Base-by-base conservation (phyloP, 1,284 basidiomycete genomes). In the Cutaneotrichosporon arboriforme region DNA sequence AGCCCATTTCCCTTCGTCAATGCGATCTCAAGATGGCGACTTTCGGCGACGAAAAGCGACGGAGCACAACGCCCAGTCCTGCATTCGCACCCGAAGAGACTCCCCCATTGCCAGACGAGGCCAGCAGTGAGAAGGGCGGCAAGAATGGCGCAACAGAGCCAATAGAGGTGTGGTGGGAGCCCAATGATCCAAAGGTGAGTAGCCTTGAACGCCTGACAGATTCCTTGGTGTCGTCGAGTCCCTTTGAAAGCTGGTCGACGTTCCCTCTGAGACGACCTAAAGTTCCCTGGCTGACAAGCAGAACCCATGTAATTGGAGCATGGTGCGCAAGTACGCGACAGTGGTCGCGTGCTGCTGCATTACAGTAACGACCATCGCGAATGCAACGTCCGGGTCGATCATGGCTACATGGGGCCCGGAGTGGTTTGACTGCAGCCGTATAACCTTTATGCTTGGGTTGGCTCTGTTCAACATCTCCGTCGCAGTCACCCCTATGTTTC, bases 401-500 rank as follows among this genome's bases (percentile, higher is more conserved):
- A 56, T 68, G 35, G 49, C 59, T 4, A 50, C 45, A 8, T 66
- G 60, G 55, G 69, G 68, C 15, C 52, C 58, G 18, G 62, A 52
- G 9, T 64, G 60, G 40, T 72, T 65, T 38, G 50, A 53, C 17
- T 58, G 62, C n/a, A 47, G 18, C 1, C 52, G 64, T 20, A 59
- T 63, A 20, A 26, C 51, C 2, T 70, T 61, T 42, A 26, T 61
- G 13, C 14, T 65, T 10, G 52, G 55, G 21, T 33, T 65, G 9
- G 64, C 67, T 4, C 20, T 68, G 8, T 60, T 60, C 38, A 54
- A 72, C 52, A 21, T 71, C 4, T 57, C 61, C 1, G 62, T 71
- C 14, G 58, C 66, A 18, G 58, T 69, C 42, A 64, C 69, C 1
- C 72, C 71, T 4, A 54, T 73, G 31, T 55, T 63, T 1, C 58